Evolutionary conservation across 2,329 filamentous ascomycete genomes (phyloP).

Genomic region (Lasiodiplodia theobromae): DNA sequence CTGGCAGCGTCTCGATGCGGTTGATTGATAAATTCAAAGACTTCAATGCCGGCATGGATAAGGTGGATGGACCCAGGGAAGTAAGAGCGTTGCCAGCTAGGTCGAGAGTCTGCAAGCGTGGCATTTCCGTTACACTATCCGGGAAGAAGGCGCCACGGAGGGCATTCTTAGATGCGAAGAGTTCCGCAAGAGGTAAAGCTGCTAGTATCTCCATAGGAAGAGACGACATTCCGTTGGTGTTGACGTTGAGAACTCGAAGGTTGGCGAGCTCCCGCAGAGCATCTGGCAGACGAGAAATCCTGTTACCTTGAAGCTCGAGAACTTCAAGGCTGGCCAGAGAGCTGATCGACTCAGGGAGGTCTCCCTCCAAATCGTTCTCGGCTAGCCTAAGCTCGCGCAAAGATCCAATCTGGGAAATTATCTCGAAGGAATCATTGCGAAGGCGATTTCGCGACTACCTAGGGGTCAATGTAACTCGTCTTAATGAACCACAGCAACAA

Average conservation of each 20-base stretch:
- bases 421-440: conserved; percentile 72
- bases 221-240: conserved; percentile 72
- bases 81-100: conserved; percentile 77
- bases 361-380: conserved; percentile 70
- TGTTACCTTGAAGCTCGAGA: conserved; percentile 83
- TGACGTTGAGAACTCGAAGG: conserved; percentile 79
- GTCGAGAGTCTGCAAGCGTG: conserved; percentile 76
- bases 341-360: conserved; percentile 67
- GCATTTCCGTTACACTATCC: conserved; percentile 52
- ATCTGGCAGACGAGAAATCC: conserved; percentile 73
- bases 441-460: conserved; percentile 80
- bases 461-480: conserved; percentile 17
- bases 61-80: conserved; percentile 54
- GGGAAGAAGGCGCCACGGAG: conserved; percentile 76
- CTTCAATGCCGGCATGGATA: conserved; percentile 75
- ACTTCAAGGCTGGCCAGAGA: conserved; percentile 75
- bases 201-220: conserved; percentile 75
- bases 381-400: conserved; percentile 83
- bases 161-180: conserved; percentile 79
- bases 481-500: not conserved
- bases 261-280: conserved; percentile 70
- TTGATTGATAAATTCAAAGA: conserved; percentile 83
- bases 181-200: conserved; percentile 73
- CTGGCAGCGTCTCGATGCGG: conserved; percentile 74
- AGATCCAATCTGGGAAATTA: conserved; percentile 74